Percentiles rank a stretch among this genome's conserved stretches.
phyloP scores from a whole-genome alignment of 768 basidiomycete genomes.

The Wakefieldia striispora region DNA sequence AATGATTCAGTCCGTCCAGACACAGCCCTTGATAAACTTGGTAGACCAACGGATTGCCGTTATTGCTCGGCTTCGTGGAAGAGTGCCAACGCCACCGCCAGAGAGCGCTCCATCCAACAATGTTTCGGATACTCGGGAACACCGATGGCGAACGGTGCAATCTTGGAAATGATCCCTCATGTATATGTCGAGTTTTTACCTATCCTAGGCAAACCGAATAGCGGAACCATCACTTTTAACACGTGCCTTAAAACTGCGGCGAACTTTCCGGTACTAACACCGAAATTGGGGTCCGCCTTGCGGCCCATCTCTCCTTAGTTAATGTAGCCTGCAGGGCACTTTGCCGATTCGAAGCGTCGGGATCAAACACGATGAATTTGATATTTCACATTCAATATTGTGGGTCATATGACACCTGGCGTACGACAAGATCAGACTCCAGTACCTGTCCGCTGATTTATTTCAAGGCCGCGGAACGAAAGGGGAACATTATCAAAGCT shows the following conservation, averaged over 20 bases:
- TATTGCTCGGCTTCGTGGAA: conserved; percentile 50
- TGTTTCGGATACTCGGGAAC: conserved; percentile 27
- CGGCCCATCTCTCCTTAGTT: no score
- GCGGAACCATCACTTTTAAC: no score
- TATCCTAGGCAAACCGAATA: no score
- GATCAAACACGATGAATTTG: no score
- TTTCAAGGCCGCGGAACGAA: conserved; percentile 59
- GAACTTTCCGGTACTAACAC: no score
- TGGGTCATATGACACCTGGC: neutral
- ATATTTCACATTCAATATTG: neutral
- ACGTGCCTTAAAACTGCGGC: no score
- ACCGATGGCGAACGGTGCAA: conserved; percentile 38
- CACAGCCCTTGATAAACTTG: conserved; percentile 1
- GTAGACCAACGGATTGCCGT: conserved; percentile 52
- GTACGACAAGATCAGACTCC: neutral
- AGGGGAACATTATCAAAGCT: conserved; percentile 63
- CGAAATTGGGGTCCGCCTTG: no score
- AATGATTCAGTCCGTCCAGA: neutral
- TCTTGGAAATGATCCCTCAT: conserved; percentile 31
- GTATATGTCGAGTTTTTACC: neutral
- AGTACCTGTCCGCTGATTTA: conserved; percentile 7
- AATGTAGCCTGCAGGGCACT: no score
- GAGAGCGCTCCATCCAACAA: conserved; percentile 9
- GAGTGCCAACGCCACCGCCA: conserved; percentile 47
- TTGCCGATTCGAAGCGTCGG: no score